Conservation (phyloP, 768 basidiomycete genomes). For the Auriculariales sp. region DNA sequence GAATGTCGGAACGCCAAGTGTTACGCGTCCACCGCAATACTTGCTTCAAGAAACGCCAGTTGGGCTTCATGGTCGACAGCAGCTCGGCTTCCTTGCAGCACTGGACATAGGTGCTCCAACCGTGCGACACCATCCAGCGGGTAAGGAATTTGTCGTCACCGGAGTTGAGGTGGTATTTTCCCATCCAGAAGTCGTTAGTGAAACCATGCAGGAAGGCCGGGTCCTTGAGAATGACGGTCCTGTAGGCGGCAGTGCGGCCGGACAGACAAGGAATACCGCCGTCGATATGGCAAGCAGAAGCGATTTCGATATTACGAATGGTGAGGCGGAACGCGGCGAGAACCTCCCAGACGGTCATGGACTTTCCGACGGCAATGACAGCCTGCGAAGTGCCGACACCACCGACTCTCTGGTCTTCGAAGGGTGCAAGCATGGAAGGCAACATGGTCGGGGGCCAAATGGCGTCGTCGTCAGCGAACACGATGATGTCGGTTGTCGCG, state of each 20-base stretch:
- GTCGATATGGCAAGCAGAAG: constrained; percentile 81
- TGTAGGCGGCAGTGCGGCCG: constrained; percentile 85
- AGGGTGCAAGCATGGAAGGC: constrained; percentile 80
- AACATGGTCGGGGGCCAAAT: constrained; percentile 89
- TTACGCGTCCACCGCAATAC: constrained; percentile 88
- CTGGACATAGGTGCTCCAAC: constrained; percentile 91
- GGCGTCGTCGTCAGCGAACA: constrained; percentile 90
- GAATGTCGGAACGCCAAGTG: constrained; percentile 83
- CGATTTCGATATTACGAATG: constrained; percentile 88
- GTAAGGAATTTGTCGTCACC: constrained; percentile 93
- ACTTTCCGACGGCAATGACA: constrained; percentile 62
- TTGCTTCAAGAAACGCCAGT: constrained; percentile 92
- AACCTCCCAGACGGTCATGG: constrained; percentile 91
- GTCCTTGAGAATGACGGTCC: constrained; percentile 88
- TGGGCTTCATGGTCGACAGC: constrained; percentile 88
- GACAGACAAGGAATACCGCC: constrained; percentile 86
- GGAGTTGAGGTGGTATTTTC: constrained; percentile 88
- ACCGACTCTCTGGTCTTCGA: constrained; percentile 87
- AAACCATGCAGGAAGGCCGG: constrained; percentile 87
- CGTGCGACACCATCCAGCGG: constrained; percentile 91
- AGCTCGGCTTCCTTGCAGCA: constrained; percentile 68
- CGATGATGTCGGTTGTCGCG: constrained; percentile 83
- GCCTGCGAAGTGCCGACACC: constrained; percentile 87
- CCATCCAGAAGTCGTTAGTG: constrained; percentile 87
- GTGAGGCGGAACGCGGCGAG: constrained; percentile 85